Evolutionary conservation across 257 asterid species (phyloP).

Genomic region (Ilex aquifolium): DNA sequence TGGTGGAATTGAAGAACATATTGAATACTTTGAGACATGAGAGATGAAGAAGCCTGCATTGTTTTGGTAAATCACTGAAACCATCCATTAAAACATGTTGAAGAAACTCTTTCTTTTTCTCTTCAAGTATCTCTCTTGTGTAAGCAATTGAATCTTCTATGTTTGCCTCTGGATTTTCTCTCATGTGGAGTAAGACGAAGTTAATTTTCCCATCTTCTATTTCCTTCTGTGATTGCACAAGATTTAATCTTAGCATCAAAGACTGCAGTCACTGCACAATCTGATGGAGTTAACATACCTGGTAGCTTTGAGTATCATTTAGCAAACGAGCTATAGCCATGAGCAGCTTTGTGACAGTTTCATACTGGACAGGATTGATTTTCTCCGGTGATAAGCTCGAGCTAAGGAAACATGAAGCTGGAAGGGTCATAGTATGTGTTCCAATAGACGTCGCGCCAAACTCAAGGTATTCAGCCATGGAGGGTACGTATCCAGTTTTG

Average conservation of each 20-base stretch:
- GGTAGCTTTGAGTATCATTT: conserved; percentile 55
- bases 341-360: conserved; percentile 40
- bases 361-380: conserved; percentile 11
- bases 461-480: conserved; percentile 40
- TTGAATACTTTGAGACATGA: conserved; percentile 40
- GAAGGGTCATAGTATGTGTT: conserved; percentile 38
- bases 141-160: conserved; percentile 34
- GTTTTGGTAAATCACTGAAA: conserved; percentile 20
- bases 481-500: conserved; percentile 25
- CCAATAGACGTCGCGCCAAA: conserved; percentile 39
- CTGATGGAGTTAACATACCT: conserved; percentile 22
- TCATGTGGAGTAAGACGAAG: conserved; percentile 37
- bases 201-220: conserved; percentile 47
- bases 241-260: not conserved
- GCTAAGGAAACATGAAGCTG: conserved; percentile 25
- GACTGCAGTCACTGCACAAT: too few species aligned
- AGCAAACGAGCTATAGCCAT: conserved; percentile 38
- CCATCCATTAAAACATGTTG: conserved; percentile 26
- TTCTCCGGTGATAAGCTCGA: conserved; percentile 3
- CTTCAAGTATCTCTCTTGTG: conserved; percentile 19
- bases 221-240: conserved; percentile 38
- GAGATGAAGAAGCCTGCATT: conserved; percentile 39
- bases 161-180: conserved; percentile 20
- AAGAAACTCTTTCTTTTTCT: conserved; percentile 36
- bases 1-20: conserved; percentile 50